Evolutionary conservation across 169 alveolate genomes (phyloP), one percentile per base, ranked within the genome.

Genomic region (Plasmodium gaboni): DNA sequence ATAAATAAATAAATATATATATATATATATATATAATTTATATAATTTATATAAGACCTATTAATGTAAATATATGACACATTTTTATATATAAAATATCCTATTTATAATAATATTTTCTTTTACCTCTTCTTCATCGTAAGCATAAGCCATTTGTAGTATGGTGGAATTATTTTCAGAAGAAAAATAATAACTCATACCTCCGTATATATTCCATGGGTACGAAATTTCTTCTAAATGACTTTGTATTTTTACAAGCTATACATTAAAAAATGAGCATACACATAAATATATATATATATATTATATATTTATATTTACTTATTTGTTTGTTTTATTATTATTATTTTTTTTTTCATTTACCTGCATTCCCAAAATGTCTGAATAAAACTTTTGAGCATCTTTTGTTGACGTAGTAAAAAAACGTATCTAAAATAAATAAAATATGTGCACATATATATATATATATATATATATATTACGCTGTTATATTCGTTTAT

Each of bases 141-240:
- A 80, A 15, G 90, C 90, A 67, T 80, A 80, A 22, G 90, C 90
- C 28, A 80, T 12, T 48, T 80, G 90, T 28, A 80, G 63, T 46
- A 61, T 44, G 22, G 90, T 64, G 48, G 42, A 57, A 70, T 80
- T 80, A 44, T 60, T 80, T 80, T 70, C 48, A 28, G 78, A 67
- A 8, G 90, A 80, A 59, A 67, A 80, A 60, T 51, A 80, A 67
- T 80, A 80, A 24, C 90, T 80, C 90, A 80, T 80, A 15, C 90
- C 90, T 2, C 90, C 90, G 44, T 80, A 80, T 13, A 80, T 71
- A 80, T 70, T 80, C 90, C 90, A 80, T 10, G 90, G 90, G 38
- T 80, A 80, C 8, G 90, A 80, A 51, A 80, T 80, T 80, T 80
- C 90, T 64, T 80, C 80, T 60, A 80, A 38, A 59, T 80, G 90